Evolutionary conservation across 2,329 filamentous ascomycete genomes (phyloP).

Genomic region (Paecilomyces sp.): DNA sequence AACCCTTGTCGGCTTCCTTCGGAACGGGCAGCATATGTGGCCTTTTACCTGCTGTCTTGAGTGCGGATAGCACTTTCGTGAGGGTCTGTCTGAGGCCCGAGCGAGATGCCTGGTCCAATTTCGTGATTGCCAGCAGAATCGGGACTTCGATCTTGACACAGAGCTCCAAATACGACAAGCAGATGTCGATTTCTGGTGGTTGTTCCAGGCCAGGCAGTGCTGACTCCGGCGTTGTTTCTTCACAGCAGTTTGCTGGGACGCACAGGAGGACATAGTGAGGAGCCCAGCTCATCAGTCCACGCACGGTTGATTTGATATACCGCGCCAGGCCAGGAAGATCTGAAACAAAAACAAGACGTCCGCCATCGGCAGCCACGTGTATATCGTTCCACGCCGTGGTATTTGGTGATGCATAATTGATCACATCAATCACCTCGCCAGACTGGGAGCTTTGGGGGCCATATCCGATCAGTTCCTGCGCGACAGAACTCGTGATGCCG

Average conservation of each 20-base stretch:
- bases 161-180: constrained; percentile 72
- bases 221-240: constrained; percentile 34
- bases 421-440: constrained; percentile 40
- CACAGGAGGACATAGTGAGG: constrained; percentile 91
- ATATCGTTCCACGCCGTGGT: constrained; percentile 93
- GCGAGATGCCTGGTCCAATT: constrained; percentile 78
- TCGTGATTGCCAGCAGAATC: constrained; percentile 78
- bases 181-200: constrained; percentile 58
- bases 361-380: constrained; percentile 67
- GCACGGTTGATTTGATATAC: constrained; percentile 80
- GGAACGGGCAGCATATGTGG: constrained; percentile 59
- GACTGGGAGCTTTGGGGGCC: constrained; percentile 22
- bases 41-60: constrained; percentile 68
- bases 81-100: constrained; percentile 62
- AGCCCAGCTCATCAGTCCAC: constrained; percentile 89
- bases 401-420: constrained; percentile 82
- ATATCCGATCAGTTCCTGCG: constrained; percentile 90
- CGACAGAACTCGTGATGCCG: constrained; percentile 87
- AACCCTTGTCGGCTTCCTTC: constrained; percentile 38
- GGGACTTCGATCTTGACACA: constrained; percentile 75
- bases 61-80: constrained; percentile 62
- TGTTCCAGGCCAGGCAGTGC: constrained; percentile 16
- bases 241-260: constrained; percentile 66
- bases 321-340: constrained; percentile 89
- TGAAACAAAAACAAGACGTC: constrained; percentile 74